A percentile compares a stretch with the other conserved stretches of the same genome.
These are phyloP conservation scores for Wallacemonas sp. DNA, from an alignment of 208 protist genomes.

Conservation along the genomic window DNA sequence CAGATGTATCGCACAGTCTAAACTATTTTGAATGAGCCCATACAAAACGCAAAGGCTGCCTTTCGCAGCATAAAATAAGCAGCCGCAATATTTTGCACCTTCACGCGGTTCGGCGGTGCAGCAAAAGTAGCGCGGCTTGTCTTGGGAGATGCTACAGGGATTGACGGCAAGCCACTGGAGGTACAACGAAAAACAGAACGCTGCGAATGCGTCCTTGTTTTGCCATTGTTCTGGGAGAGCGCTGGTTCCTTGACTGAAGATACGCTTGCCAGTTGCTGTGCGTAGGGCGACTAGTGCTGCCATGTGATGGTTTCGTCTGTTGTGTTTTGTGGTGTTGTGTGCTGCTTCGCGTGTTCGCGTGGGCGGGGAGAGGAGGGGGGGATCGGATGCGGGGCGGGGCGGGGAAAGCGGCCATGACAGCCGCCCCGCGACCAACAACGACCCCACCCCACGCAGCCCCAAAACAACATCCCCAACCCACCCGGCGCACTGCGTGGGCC, in stretches of 20 bases:
- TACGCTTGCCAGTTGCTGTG: not conserved
- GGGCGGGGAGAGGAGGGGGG: not conserved
- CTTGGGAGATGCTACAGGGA: not conserved
- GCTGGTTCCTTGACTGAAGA: not conserved
- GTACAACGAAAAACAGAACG: constrained; percentile 12
- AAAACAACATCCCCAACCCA: too few relatives aligned
- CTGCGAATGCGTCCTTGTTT: constrained; percentile 6
- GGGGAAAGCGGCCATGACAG: too few relatives aligned
- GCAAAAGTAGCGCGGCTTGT: not conserved
- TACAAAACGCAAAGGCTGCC: constrained; percentile 4
- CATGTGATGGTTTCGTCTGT: not conserved
- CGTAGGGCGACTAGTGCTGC: not conserved
- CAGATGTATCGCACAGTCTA: not conserved
- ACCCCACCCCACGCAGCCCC: too few relatives aligned
- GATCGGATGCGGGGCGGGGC: not conserved
- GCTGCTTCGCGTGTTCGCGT: not conserved
- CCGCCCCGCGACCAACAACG: too few relatives aligned
- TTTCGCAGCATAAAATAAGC: not conserved
- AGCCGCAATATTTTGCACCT: not conserved
- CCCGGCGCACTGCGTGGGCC: too few relatives aligned
- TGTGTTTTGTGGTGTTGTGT: not conserved
- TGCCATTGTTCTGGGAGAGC: not conserved
- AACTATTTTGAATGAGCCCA: not conserved
- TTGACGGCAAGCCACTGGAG: constrained; percentile 4
- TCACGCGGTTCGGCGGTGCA: not conserved